These are phyloP conservation scores for Pseudogymnoascus sp. DNA, from an alignment of 2,329 filamentous ascomycete species.

Conservation along the genomic window DNA sequence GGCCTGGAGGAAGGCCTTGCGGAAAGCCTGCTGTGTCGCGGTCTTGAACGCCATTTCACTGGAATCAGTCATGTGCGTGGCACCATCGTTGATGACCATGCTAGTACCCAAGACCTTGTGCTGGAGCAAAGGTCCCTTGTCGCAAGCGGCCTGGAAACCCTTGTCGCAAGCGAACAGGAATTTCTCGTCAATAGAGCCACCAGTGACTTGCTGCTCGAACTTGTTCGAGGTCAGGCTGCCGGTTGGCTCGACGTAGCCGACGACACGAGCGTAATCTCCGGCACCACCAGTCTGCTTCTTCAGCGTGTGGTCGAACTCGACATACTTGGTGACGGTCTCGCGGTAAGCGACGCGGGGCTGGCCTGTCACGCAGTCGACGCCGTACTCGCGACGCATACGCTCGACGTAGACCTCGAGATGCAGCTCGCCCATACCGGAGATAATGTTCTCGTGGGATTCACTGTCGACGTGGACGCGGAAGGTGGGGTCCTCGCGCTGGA, in stretches of 20 bases:
- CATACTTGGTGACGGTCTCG: constrained; percentile 74
- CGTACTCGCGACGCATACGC: constrained; percentile 93
- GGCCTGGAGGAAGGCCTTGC: constrained; percentile 78
- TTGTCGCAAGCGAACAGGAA: constrained; percentile 92
- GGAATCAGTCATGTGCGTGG: constrained; percentile 95
- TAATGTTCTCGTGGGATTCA: constrained; percentile 94
- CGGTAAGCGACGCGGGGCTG: constrained; percentile 95
- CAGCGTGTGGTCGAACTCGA: constrained; percentile 85
- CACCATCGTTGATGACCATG: constrained; percentile 94
- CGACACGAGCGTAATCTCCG: constrained; percentile 89
- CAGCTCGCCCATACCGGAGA: constrained; percentile 95
- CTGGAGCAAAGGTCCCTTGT: constrained; percentile 83
- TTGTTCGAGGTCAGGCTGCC: constrained; percentile 63
- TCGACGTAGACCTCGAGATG: constrained; percentile 97
- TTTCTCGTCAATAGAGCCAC: constrained; percentile 90
- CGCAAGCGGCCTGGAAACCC: constrained; percentile 76
- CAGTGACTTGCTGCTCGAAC: constrained; percentile 81
- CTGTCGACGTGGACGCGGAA: constrained; percentile 90
- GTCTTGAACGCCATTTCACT: constrained; percentile 94
- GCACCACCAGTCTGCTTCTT: constrained; percentile 95
- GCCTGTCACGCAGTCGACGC: constrained; percentile 90
- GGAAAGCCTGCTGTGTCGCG: constrained; percentile 93
- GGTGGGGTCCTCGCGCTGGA: constrained; percentile 96
- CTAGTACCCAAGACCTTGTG: constrained; percentile 82
- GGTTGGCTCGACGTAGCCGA: constrained; percentile 85